Evolutionary conservation across 2,329 filamentous ascomycete species (phyloP), one percentile per base, ranked within the genome.

Genomic region (Sclerotinia subarctica): DNA sequence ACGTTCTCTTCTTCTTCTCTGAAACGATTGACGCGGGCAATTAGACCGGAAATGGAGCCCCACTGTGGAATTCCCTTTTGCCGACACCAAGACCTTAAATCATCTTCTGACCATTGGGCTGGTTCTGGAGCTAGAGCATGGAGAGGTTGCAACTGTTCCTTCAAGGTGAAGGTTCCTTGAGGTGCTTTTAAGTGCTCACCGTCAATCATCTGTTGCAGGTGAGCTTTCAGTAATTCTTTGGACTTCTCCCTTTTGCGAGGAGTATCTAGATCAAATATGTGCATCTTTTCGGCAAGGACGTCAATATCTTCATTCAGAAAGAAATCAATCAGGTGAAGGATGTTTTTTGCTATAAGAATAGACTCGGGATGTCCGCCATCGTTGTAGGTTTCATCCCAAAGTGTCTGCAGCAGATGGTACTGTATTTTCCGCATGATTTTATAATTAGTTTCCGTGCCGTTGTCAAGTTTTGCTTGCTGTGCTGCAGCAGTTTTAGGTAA

Each of bases 1-100:
- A 58, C 56, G 24, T 13, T 54, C 10, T 42, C 44, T 11, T 67
- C 44, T 15, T 67, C 64, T 44, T 60, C 44, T 29, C 52, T 51
- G n/a, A 64, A 56, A 11, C 58, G 58, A 42, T 68, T 64, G 29
- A 64, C 47, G 38, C 66, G 58, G 19, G 49, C 35, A 26, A 63
- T 53, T 6, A 68, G 51, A 15, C 49, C 59, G 8, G 47, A 42
- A 11, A 52, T 46, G 10, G 57, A 54, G 21, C 66, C 66, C 66
- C 66, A 68, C 24, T 64, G 46, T 46, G 66, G 58, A 35, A 68
- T 44, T 7, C 42, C 32, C n/a, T 52, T 60, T 2, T 59, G n/a
- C 8, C 65, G 65, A 63, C 65, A 67, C 32, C 42, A 63, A 19
- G 65, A 67, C 53, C 56, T 60, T 21, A 67, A 46, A 52, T 67